These are phyloP conservation scores for Simmondsia chinensis DNA, from an alignment of 148 eudicot genomes.

Conservation along the genomic window DNA sequence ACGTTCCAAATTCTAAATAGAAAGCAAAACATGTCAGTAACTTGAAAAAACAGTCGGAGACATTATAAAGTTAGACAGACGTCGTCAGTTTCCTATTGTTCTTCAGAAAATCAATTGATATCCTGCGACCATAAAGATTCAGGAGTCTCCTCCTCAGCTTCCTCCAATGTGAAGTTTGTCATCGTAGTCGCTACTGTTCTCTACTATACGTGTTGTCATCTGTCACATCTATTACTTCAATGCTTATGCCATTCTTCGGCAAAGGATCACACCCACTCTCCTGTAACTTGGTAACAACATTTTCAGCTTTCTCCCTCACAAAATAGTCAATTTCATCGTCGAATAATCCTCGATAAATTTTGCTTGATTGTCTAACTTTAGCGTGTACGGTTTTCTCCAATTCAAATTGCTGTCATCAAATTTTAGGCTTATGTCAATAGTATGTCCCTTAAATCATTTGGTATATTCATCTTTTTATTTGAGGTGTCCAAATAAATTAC, in stretches of 20 bases:
- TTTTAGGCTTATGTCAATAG: background rate
- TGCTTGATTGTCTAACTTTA: conserved; percentile 63
- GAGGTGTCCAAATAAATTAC: too few relatives aligned
- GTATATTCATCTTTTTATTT: too few relatives aligned
- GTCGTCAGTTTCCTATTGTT: conserved; percentile 72
- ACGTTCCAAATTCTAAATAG: too few relatives aligned
- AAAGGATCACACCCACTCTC: conserved; percentile 74
- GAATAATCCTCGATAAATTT: conserved; percentile 73
- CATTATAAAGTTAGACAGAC: too few relatives aligned
- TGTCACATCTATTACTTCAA: conserved; percentile 36
- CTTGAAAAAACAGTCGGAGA: background rate
- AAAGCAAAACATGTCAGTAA: background rate
- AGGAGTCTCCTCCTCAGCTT: conserved; percentile 16
- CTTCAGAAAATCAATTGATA: conserved; percentile 57
- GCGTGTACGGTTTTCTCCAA: conserved; percentile 44
- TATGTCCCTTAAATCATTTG: too few relatives aligned
- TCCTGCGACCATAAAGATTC: conserved; percentile 62
- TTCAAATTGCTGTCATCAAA: conserved; percentile 35
- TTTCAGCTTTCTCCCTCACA: conserved; percentile 74
- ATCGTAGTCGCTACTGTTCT: conserved; percentile 10
- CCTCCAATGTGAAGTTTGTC: too few relatives aligned
- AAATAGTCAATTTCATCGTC: conserved; percentile 66
- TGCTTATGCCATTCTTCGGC: conserved; percentile 38
- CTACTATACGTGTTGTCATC: conserved; percentile 40
- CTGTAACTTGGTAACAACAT: conserved; percentile 59